These are phyloP conservation scores for Cryphonectria japonica DNA, from an alignment of 2,329 filamentous ascomycete species.

Conservation along the genomic window DNA sequence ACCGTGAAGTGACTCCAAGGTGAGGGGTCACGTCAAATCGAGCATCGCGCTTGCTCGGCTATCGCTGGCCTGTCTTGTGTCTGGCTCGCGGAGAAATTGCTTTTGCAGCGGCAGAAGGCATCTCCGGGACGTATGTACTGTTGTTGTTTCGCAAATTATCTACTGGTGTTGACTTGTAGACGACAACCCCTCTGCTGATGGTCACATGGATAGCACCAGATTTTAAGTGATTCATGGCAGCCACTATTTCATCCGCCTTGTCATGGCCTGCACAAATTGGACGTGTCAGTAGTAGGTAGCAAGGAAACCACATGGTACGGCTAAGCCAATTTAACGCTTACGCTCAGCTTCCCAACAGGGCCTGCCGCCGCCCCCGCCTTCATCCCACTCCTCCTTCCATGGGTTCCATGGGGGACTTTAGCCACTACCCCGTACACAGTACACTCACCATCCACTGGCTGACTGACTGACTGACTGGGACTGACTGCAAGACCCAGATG, in stretches of 20 bases:
- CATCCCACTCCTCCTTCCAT: conserved; percentile 22
- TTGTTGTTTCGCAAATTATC: not conserved
- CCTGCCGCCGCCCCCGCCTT: not conserved
- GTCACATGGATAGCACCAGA: not conserved
- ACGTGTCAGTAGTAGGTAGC: not conserved
- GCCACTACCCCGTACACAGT: conserved; percentile 29
- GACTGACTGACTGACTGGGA: not conserved
- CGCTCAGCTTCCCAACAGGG: conserved; percentile 2
- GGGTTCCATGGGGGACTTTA: conserved; percentile 23
- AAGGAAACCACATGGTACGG: not conserved
- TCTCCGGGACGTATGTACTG: not conserved
- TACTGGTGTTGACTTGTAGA: not conserved
- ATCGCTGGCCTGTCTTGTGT: conserved; percentile 1
- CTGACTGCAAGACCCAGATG: not conserved
- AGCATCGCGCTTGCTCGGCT: not conserved
- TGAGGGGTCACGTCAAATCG: not conserved
- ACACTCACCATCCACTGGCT: not conserved
- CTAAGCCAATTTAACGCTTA: not conserved
- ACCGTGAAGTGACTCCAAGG: not conserved
- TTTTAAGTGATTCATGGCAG: not conserved
- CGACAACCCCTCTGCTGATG: not conserved
- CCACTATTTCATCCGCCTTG: not conserved
- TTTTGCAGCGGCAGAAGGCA: not conserved
- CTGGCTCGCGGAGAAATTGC: not conserved
- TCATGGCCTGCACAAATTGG: not conserved